Conservation (phyloP, 2,329 filamentous ascomycete species). For the Samsoniella hepiali region DNA sequence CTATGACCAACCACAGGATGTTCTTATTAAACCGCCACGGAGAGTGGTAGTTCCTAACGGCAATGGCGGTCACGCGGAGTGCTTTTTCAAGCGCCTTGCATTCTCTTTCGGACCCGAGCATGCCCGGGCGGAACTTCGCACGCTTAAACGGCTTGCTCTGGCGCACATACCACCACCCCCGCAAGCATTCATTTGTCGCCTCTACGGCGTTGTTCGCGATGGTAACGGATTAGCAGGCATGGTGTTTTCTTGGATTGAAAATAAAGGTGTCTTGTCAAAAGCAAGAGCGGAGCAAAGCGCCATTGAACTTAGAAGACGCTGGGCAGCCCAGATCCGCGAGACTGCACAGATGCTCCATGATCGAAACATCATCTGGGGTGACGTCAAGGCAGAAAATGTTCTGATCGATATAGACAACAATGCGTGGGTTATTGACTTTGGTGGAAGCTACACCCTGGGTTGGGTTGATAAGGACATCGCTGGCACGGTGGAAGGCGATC, state of each 20-base stretch:
- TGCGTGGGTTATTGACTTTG: constrained; percentile 33
- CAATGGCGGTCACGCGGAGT: neutral
- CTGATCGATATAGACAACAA: constrained; percentile 29
- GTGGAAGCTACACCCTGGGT: constrained; percentile 29
- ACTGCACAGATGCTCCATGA: constrained; percentile 22
- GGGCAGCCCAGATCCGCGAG: constrained; percentile 21
- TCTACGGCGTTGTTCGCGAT: constrained; percentile 17
- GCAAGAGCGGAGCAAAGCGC: constrained; percentile 6
- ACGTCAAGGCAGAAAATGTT: constrained; percentile 31
- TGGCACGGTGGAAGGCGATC: constrained; percentile 27
- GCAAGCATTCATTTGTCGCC: constrained; percentile 14
- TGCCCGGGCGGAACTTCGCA: constrained; percentile 14
- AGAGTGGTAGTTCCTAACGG: constrained; percentile 7
- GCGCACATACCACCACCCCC: constrained; percentile 11
- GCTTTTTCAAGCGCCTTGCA: constrained; percentile 7
- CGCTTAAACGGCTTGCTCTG: constrained; percentile 7
- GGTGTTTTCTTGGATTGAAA: constrained; percentile 5
- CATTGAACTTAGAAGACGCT: neutral
- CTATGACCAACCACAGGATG: constrained; percentile 9
- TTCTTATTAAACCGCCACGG: constrained; percentile 14
- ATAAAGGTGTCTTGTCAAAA: neutral
- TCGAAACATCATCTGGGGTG: constrained; percentile 29
- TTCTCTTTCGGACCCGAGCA: constrained; percentile 10
- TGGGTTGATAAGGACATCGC: constrained; percentile 28
- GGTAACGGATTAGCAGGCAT: neutral